These are phyloP conservation scores for Crepidotus variabilis DNA, from an alignment of 768 basidiomycete species.

Conservation along the genomic window DNA sequence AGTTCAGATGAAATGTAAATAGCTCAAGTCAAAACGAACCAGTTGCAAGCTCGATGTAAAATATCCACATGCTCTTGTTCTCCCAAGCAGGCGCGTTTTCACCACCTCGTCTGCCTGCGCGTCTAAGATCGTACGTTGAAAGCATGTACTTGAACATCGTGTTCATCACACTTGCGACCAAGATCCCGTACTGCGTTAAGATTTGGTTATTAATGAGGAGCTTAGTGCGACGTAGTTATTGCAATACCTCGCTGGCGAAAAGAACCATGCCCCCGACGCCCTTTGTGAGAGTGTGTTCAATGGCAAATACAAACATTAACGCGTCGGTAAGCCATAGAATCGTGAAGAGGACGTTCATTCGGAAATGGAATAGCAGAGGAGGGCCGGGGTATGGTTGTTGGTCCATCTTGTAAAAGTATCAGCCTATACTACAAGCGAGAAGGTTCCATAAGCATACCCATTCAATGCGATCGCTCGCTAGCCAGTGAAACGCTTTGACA, in stretches of 20 bases:
- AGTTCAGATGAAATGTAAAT: conserved; percentile 5
- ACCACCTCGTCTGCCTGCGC: conserved; percentile 73
- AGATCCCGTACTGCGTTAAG: conserved; percentile 71
- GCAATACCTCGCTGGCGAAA: conserved; percentile 86
- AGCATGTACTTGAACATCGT: conserved; percentile 80
- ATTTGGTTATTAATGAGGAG: conserved; percentile 9
- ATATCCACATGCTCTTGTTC: conserved; percentile 95
- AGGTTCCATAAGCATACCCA: conserved; percentile 53
- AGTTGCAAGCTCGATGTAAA: conserved; percentile 89
- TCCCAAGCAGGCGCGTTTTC: conserved; percentile 93
- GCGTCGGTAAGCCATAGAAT: conserved; percentile 75
- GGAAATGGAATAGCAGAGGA: conserved; percentile 76
- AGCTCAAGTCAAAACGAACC: conserved; percentile 44
- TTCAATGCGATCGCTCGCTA: conserved; percentile 92
- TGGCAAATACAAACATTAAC: conserved; percentile 73
- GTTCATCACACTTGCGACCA: conserved; percentile 77
- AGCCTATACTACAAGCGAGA: conserved; percentile 2
- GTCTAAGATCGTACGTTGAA: conserved; percentile 75
- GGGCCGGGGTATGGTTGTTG: conserved; percentile 89
- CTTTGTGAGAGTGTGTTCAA: conserved; percentile 73
- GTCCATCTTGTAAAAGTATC: conserved; percentile 77
- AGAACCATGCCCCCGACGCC: conserved; percentile 91
- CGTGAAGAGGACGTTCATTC: conserved; percentile 71
- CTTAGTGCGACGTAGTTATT: not conserved
- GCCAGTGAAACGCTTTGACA: conserved; percentile 98